Conservation (phyloP, 1,139 yeast genomes). For the Yamadazyma triangularis region DNA sequence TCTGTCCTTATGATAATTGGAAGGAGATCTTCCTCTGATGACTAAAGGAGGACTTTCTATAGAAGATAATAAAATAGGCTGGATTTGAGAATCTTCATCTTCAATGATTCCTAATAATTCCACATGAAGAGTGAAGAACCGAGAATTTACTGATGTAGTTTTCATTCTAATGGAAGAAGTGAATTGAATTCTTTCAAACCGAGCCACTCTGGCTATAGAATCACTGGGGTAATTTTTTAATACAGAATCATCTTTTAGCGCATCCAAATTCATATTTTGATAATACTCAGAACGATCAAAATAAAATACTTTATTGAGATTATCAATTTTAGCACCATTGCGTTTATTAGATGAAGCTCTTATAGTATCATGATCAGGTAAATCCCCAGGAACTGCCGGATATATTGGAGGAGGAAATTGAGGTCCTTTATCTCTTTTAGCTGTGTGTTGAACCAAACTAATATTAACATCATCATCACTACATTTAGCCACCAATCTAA, state of each 20-base stretch:
- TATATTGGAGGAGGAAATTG: constrained; percentile 57
- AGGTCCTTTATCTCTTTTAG: constrained; percentile 69
- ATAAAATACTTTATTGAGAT: constrained; percentile 26
- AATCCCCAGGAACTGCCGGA: constrained; percentile 54
- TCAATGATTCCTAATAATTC: constrained; percentile 50
- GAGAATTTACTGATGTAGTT: constrained; percentile 38
- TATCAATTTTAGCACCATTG: constrained; percentile 21
- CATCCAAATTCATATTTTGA: constrained; percentile 24
- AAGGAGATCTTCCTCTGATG: constrained; percentile 68
- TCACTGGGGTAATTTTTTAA: constrained; percentile 45
- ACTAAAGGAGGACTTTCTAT: constrained; percentile 59
- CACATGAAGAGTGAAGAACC: constrained; percentile 51
- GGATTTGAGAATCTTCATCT: constrained; percentile 34
- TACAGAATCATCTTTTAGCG: constrained; percentile 27
- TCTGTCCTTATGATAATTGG: constrained; percentile 49
- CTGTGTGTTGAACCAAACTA: constrained; percentile 60
- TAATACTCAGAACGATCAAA: constrained; percentile 42
- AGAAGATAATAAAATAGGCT: constrained; percentile 35
- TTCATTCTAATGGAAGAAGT: constrained; percentile 57
- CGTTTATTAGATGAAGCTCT: constrained; percentile 60
- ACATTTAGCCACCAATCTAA: constrained; percentile 51
- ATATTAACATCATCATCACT: constrained; percentile 49
- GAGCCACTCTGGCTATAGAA: constrained; percentile 54
- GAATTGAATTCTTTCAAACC: constrained; percentile 67
- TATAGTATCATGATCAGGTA: constrained; percentile 57